A percentile compares a stretch with the other conserved stretches of the same genome.
Conservation (phyloP, 129 eudicot genomes). For the Pseudognaphalium luteoalbum region DNA sequence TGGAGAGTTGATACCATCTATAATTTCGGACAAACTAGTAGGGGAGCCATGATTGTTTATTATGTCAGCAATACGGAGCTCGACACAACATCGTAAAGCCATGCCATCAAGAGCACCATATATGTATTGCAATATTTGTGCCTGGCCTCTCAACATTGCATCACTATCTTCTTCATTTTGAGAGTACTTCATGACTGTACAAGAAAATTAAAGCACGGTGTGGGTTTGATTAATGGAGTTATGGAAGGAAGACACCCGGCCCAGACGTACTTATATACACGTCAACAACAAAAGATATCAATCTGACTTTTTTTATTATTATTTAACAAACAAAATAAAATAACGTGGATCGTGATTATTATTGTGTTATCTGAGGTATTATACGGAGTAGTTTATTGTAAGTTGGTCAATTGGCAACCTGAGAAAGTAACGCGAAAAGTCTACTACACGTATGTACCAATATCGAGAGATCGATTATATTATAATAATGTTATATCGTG, state of each 20-base stretch:
- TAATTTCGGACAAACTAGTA: not conserved
- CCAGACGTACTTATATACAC: not conserved
- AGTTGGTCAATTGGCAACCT: too few species aligned
- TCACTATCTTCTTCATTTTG: not conserved
- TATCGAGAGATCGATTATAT: too few species aligned
- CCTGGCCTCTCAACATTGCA: not conserved
- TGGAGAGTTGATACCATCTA: not conserved
- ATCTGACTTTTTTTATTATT: too few species aligned
- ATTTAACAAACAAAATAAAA: too few species aligned
- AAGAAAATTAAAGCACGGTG: not conserved
- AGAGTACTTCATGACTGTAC: not conserved
- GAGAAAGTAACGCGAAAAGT: too few species aligned
- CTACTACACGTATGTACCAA: too few species aligned
- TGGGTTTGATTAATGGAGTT: too few species aligned
- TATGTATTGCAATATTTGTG: not conserved
- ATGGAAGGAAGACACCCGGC: not conserved
- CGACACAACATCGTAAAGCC: not conserved
- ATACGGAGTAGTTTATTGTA: too few species aligned
- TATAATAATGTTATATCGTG: too few species aligned
- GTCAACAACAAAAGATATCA: too few species aligned
- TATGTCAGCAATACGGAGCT: not conserved
- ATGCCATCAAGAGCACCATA: not conserved
- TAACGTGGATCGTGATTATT: too few species aligned
- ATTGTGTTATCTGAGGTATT: too few species aligned
- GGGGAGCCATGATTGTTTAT: not conserved